These are phyloP conservation scores for Oryza longistaminata DNA, from an alignment of 176 grass and related monocot genomes.

Conservation along the genomic window DNA sequence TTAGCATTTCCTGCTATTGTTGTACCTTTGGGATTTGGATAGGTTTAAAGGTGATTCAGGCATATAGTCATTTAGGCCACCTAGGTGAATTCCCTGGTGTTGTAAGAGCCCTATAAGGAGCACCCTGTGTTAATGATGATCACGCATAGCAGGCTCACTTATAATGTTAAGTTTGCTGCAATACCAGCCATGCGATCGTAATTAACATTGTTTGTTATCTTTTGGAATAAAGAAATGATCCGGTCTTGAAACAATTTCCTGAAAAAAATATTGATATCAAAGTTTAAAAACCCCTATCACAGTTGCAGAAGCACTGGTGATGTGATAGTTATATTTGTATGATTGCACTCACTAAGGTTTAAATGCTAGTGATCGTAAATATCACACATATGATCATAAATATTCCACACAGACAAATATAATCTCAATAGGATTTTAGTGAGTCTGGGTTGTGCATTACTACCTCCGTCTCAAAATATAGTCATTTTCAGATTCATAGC, in stretches of 20 bases:
- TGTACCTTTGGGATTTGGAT: constrained; percentile 11
- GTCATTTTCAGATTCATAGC: no score
- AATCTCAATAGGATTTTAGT: no score
- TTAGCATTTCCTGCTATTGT: neutral
- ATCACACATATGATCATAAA: no score
- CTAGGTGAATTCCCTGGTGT: constrained; percentile 16
- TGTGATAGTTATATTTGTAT: no score
- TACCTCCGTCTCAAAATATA: no score
- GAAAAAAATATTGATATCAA: neutral
- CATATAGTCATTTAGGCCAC: constrained; percentile 22
- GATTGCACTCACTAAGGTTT: no score
- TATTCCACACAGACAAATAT: no score
- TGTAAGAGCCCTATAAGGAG: constrained; percentile 25
- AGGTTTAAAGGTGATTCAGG: constrained; percentile 15
- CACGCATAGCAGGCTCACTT: no score
- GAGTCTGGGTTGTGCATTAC: no score
- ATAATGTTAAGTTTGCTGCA: neutral
- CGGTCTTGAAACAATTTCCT: neutral
- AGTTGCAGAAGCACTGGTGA: no score
- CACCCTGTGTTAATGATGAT: neutral
- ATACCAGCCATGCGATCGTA: neutral
- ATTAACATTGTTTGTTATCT: neutral
- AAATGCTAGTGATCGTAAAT: no score
- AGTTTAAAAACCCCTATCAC: no score
- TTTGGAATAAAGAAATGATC: neutral